Evolutionary conservation across 2,329 filamentous ascomycete species (phyloP).

Genomic region (Ciborinia camelliae): DNA sequence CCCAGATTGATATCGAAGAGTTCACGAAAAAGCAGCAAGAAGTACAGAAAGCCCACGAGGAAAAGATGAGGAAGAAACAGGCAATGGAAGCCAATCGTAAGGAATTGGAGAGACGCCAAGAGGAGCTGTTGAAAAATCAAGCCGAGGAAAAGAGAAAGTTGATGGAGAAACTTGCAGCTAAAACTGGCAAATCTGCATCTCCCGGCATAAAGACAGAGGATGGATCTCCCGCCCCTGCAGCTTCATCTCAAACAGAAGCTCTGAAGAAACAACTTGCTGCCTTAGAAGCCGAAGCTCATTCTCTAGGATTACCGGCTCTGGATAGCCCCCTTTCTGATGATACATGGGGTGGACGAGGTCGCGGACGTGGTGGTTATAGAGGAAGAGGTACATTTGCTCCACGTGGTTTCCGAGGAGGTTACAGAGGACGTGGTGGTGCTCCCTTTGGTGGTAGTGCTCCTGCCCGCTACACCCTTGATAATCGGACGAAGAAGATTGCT

Average conservation of each 20-base stretch:
- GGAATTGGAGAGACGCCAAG: conserved; percentile 63
- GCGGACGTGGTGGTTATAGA: conserved; percentile 40
- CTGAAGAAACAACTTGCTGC: conserved; percentile 69
- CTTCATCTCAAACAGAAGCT: conserved; percentile 52
- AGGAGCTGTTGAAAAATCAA: conserved; percentile 59
- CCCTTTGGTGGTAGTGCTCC: conserved; percentile 32
- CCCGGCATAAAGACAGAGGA: conserved; percentile 20
- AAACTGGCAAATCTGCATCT: conserved; percentile 39
- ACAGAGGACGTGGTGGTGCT: conserved; percentile 46
- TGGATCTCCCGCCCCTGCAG: conserved; percentile 23
- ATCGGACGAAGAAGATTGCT: conserved; percentile 66
- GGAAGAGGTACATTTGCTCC: conserved; percentile 36
- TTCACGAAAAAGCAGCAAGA: conserved; percentile 67
- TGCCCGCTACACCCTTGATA: conserved; percentile 65
- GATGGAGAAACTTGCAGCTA: conserved; percentile 59
- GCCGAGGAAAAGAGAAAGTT: conserved; percentile 62
- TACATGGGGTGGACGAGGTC: conserved; percentile 42
- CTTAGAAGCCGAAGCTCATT: conserved; percentile 69
- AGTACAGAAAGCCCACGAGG: conserved; percentile 65
- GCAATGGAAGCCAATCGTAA: conserved; percentile 60
- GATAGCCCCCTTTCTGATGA: conserved; percentile 51
- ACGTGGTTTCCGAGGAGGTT: conserved; percentile 44
- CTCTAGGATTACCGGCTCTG: conserved; percentile 54
- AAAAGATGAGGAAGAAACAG: conserved; percentile 59
- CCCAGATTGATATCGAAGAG: conserved; percentile 66